These are phyloP conservation scores for Andrographis paniculata DNA, from an alignment of 305 asterid species.

Conservation along the genomic window DNA sequence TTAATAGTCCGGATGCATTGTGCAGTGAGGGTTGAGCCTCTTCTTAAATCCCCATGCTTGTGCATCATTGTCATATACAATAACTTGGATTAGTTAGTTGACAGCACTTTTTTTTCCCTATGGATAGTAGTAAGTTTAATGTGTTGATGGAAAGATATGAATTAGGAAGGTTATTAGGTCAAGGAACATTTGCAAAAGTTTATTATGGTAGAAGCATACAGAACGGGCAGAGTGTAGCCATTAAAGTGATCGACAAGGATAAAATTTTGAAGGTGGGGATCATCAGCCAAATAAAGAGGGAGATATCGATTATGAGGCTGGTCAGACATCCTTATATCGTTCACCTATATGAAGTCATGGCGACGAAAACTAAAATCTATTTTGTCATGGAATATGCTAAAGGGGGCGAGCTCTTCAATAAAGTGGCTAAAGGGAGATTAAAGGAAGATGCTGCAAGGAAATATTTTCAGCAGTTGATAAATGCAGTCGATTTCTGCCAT, in stretches of 20 bases:
- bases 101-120: conserved; percentile 17
- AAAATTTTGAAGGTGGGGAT: conserved; percentile 43
- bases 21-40: conserved; percentile 29
- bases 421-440: conserved; percentile 44
- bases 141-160: conserved; percentile 50
- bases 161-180: conserved; percentile 61
- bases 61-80: conserved; percentile 6
- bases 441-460: conserved; percentile 47
- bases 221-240: conserved; percentile 58
- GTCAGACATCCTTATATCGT: conserved; percentile 51
- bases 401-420: conserved; percentile 70
- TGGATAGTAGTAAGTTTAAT: conserved; percentile 29
- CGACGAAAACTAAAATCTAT: conserved; percentile 58
- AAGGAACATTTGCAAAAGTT: conserved; percentile 66
- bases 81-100: conserved; percentile 9
- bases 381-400: conserved; percentile 57
- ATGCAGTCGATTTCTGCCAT: conserved; percentile 65
- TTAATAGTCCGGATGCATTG: conserved; percentile 10
- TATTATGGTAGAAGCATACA: conserved; percentile 40
- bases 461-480: conserved; percentile 48
- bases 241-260: conserved; percentile 60
- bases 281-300: conserved; percentile 47
- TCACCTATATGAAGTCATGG: conserved; percentile 58
- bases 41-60: background rate
- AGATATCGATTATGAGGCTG: conserved; percentile 48